These are phyloP conservation scores for Fusarium torreyae DNA, from an alignment of 2,329 filamentous ascomycete species.

Conservation along the genomic window DNA sequence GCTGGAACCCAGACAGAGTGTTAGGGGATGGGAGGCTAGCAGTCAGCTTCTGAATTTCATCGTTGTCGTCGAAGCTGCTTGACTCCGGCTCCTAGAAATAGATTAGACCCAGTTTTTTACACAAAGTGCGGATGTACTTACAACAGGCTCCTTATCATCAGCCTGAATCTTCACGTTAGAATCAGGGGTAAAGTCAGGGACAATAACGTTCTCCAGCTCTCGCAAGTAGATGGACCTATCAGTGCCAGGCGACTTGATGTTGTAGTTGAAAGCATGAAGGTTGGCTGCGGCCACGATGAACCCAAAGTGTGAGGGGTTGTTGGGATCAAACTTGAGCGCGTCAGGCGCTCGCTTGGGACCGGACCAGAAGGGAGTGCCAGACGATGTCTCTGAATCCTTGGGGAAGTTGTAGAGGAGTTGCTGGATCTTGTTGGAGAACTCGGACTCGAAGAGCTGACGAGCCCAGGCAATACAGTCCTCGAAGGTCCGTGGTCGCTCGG, in stretches of 20 bases:
- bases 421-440: slow-evolving; percentile 97
- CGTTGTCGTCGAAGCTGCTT: slow-evolving; percentile 77
- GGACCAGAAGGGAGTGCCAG: slow-evolving; percentile 95
- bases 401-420: slow-evolving; percentile 98
- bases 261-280: slow-evolving; percentile 97
- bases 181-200: slow-evolving; percentile 94
- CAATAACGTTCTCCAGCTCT: slow-evolving; percentile 91
- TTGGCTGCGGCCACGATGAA: slow-evolving; percentile 93
- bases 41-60: slow-evolving; percentile 81
- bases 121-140: slow-evolving; percentile 57
- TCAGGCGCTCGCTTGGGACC: slow-evolving; percentile 97
- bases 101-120: slow-evolving; percentile 19
- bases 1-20: slow-evolving; percentile 87
- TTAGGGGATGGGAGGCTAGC: slow-evolving; percentile 83
- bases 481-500: slow-evolving; percentile 90
- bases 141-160: slow-evolving; percentile 89
- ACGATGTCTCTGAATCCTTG: slow-evolving; percentile 90
- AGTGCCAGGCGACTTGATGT: slow-evolving; percentile 85
- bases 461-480: slow-evolving; percentile 99
- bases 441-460: slow-evolving; percentile 92
- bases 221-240: slow-evolving; percentile 81
- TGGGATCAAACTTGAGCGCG: slow-evolving; percentile 87
- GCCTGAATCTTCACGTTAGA: slow-evolving; percentile 96
- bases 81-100: slow-evolving; percentile 81
- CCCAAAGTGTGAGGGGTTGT: slow-evolving; percentile 87